phyloP scores from a whole-genome alignment of 2,329 filamentous ascomycete species.

The Cladosporium velox region DNA sequence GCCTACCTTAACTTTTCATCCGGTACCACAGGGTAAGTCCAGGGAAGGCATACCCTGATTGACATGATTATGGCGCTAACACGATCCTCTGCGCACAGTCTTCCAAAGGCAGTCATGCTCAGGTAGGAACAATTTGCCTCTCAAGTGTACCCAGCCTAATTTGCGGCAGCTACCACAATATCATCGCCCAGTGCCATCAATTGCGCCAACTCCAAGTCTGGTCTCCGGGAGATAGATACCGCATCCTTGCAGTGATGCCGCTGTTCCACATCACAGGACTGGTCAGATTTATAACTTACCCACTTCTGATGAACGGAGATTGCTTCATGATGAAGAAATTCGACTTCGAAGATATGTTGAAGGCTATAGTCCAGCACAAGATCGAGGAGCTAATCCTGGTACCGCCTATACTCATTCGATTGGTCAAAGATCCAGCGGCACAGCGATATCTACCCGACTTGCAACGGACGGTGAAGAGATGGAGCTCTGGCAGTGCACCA shows the following conservation, averaged over 20 bases:
- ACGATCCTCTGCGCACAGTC: slow-evolving; percentile 24
- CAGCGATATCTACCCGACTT: slow-evolving; percentile 57
- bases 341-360: slow-evolving; percentile 59
- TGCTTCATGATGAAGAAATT: slow-evolving; percentile 65
- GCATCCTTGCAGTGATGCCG: slow-evolving; percentile 57
- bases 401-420: slow-evolving; percentile 61
- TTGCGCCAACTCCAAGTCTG: slow-evolving; percentile 49
- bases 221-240: slow-evolving; percentile 49
- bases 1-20: slow-evolving; percentile 54
- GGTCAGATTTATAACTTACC: slow-evolving; percentile 62
- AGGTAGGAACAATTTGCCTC: not conserved
- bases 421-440: slow-evolving; percentile 58
- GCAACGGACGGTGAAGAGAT: slow-evolving; percentile 48
- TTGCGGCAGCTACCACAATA: slow-evolving; percentile 49
- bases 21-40: slow-evolving; percentile 43
- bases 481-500: slow-evolving; percentile 63
- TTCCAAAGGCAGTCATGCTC: slow-evolving; percentile 53
- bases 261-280: slow-evolving; percentile 65
- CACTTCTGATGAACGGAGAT: slow-evolving; percentile 62
- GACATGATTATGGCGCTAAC: not conserved
- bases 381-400: slow-evolving; percentile 60
- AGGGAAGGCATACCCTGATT: not conserved
- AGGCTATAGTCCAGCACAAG: slow-evolving; percentile 51
- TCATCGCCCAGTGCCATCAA: slow-evolving; percentile 63
- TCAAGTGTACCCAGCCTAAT: not conserved